Evolutionary conservation across 352 stramenopile genomes (phyloP), one percentile per base, ranked within the genome.

Genomic region (Phytophthora chlamydospora): DNA sequence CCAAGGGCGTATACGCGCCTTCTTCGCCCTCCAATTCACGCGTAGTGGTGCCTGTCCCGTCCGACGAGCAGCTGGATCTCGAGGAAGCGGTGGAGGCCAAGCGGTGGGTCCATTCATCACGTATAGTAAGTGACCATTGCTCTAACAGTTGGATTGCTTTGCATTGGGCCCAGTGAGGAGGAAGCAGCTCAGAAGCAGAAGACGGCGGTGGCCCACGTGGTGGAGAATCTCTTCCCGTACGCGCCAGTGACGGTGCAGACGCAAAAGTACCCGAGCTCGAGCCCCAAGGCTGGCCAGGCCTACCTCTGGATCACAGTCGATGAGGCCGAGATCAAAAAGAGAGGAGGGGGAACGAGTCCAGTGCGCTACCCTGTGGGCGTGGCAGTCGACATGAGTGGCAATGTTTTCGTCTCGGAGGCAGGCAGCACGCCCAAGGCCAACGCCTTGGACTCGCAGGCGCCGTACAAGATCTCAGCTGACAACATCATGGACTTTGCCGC

Each of bases 231-330:
- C 19, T 93, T 89, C 34, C 75, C 85, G 17, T 93, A 91, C 53
- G 83, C 81, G 14, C 85, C 85, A 4, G 85, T 93, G 47, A 66
- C 66, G n/a, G 81, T 91, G 29, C 72, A 91, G 64, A 81, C 80
- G 29, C 80, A 93, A 65, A 81, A 80, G 66, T 89, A 89, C 46
- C 80, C 78, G n/a, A 50, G 61, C 6, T 58, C 44, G 0, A 90
- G 80, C 13, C 63, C 80, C 1, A 78, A 90, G 36, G 80, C 84
- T 11, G 82, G 81, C 0, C 72, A 93, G 35, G 72, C 73, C 6
- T 93, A 91, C 34, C 63, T 93, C 11, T 93, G 85, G 85, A 88
- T 93, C 58, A 80, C 70, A 34, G 68, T 91, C 3, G 82, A 93
- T 58, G 82, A 93, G 39, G 65, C 68, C 13, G 76, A 75, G 40